Evolutionary conservation across 2,329 filamentous ascomycete species (phyloP), one percentile per base, ranked within the genome.

Genomic region (Aspergillus fumigatus): DNA sequence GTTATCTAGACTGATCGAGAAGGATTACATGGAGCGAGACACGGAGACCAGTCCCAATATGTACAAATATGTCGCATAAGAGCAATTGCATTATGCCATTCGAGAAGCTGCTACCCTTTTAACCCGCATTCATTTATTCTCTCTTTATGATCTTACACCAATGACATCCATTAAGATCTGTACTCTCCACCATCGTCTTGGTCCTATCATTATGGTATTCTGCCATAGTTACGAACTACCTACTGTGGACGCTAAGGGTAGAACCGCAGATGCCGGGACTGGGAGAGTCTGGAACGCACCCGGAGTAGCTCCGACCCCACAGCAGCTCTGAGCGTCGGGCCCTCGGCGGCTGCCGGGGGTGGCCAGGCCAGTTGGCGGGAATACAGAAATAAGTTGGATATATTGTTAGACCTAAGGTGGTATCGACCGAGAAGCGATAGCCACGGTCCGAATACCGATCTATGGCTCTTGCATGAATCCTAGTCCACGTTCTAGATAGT

Each of bases 11-110:
- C 79, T 96, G 62, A 93, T 96, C 53, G 92, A 96, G 70, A 96
- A 95, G 76, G 92, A 96, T 63, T 96, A 96, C 67, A 85, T 96
- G 66, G 92, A 96, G 73, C 82, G 91, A 50, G 87, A 88, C 60
- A 89, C 87, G 23, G 81, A 77, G 32, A n/a, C 32, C 32, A 17
- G 5, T 17, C 5, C 32, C 11, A 85, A 85, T 53, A 75, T 78
- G 41, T 92, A 92, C 72, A 82, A 79, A 10, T 93, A 93, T 69
- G 74, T 91, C 55, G 86, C 88, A 59, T 90, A 71, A 66, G 54
- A 23, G 41, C 51, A 50, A 38, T 17, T 45, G 5, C 43, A 47
- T 26, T 17, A 14, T 17, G 14, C 32, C 6, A 14, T 35, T 17
- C 17, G 32, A 35, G 32, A 17, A 35, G 32, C 32, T 14, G 32